These are phyloP conservation scores for Debaryomyces robertsiae DNA, from an alignment of 1,139 yeast species.

Conservation along the genomic window DNA sequence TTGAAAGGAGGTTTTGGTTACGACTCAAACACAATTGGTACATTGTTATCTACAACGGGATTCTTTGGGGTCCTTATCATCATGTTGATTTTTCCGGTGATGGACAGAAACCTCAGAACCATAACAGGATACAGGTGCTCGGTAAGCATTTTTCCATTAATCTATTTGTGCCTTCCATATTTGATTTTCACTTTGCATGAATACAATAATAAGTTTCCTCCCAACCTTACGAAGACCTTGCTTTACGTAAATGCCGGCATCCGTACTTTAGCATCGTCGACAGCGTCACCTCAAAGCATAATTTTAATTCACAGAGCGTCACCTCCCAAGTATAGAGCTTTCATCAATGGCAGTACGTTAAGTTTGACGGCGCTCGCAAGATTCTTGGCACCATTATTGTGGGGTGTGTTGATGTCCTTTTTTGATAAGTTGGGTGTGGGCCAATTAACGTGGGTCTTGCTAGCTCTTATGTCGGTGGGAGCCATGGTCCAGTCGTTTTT, in stretches of 20 bases:
- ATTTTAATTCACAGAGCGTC: constrained; percentile 52
- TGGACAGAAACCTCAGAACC: constrained; percentile 54
- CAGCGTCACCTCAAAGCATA: constrained; percentile 44
- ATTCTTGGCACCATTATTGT: constrained; percentile 57
- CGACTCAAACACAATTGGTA: constrained; percentile 53
- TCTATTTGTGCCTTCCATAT: constrained; percentile 53
- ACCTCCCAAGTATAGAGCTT: constrained; percentile 50
- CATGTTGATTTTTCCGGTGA: constrained; percentile 53
- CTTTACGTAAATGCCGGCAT: constrained; percentile 32
- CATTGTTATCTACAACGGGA: constrained; percentile 58
- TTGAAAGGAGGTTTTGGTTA: constrained; percentile 37
- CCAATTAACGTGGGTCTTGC: constrained; percentile 54
- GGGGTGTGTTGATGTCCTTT: constrained; percentile 59
- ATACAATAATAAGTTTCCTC: constrained; percentile 28
- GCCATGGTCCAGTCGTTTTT: constrained; percentile 36
- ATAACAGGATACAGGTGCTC: constrained; percentile 47
- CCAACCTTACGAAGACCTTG: constrained; percentile 25
- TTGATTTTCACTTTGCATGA: constrained; percentile 45
- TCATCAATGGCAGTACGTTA: constrained; percentile 52
- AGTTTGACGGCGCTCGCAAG: constrained; percentile 57
- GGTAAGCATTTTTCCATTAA: constrained; percentile 45
- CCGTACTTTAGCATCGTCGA: constrained; percentile 33
- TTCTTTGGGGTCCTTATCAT: constrained; percentile 56
- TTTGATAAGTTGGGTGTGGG: constrained; percentile 46
- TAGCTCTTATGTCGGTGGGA: constrained; percentile 38